Evolutionary conservation across 441 rosid species (phyloP), one percentile per base, ranked within the genome.

Genomic region (Daphne laureola): DNA sequence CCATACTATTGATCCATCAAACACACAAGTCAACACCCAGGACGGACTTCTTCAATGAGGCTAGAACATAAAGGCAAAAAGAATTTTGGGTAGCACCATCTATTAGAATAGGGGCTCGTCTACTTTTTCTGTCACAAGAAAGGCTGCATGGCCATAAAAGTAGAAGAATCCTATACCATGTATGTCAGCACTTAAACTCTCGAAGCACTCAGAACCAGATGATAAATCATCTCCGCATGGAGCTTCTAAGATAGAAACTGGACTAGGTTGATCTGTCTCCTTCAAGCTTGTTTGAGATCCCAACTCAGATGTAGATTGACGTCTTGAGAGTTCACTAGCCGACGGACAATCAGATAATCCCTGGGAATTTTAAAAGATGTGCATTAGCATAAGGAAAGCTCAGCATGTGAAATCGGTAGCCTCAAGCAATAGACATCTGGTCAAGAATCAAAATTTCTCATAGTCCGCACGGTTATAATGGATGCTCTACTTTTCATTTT

Each of bases 261-360:
- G 98, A 75, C 98, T 90, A 16, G 99, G 98, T 65, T 94, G 99
- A 38, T 90, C 95, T 42, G 77, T 78, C 69, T 88, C 99, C 76
- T 80, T 90, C 12, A 83, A 64, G 68, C 70, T 74, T 58, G 78
- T 77, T 38, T 71, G 70, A 69, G 92, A 71, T 60, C 76, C 75
- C 35, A 67, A 68, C 67, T 72, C 78, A 42, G 80, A 49, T 58
- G 68, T 69, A 47, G 90, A 63, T 49, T 70, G 76, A 57, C 61
- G 76, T 31, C 57, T 43, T 11, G 68, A 26, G 27, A 48, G 62
- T 55, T 71, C 68, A 51, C 67, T 68, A 17, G 78, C 73, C 44
- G 61, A 55, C 11, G 1, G 9, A 49, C 51, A 72, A 61, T 55
- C 61, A 46, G 62, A 69, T 62, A 66, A 68, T 61, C 76, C 88